Conservation (phyloP, 768 basidiomycete species). For the Suillus brevipes region DNA sequence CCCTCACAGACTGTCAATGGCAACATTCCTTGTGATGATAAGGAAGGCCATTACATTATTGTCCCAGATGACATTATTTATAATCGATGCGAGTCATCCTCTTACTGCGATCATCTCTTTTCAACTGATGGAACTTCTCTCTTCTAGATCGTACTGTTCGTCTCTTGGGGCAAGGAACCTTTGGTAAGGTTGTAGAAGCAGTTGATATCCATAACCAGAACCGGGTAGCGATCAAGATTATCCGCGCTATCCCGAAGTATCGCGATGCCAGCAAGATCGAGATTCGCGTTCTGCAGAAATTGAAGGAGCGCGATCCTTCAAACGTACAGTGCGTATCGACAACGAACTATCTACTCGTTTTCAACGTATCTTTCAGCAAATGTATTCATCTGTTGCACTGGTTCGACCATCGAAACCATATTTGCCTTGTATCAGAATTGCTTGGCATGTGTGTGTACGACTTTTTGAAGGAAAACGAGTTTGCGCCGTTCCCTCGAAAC, state of each 20-base stretch:
- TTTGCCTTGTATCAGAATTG: conserved; percentile 94
- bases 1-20: conserved; percentile 59
- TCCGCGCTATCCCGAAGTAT: conserved; percentile 97
- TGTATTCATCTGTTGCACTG: conserved; percentile 93
- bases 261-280: conserved; percentile 99
- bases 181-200: conserved; percentile 98
- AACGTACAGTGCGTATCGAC: conserved; percentile 76
- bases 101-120: conserved; percentile 4
- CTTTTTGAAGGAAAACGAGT: conserved; percentile 97
- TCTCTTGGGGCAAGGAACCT: conserved; percentile 94
- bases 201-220: conserved; percentile 72
- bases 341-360: conserved; percentile 11
- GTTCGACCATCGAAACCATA: conserved; percentile 98
- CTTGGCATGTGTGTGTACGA: conserved; percentile 98
- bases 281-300: conserved; percentile 88
- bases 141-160: conserved; percentile 84
- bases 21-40: conserved; percentile 84
- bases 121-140: conserved; percentile 18
- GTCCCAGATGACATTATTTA: conserved; percentile 87
- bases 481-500: conserved; percentile 91
- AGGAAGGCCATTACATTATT: conserved; percentile 98
- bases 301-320: conserved; percentile 83
- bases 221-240: conserved; percentile 96
- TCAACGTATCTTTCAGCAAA: conserved; percentile 59
- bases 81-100: conserved; percentile 65